Percentiles rank a stretch among this genome's conserved stretches.
Conservation (phyloP, 495 filamentous ascomycete genomes). For the Neurospora pannonica region DNA sequence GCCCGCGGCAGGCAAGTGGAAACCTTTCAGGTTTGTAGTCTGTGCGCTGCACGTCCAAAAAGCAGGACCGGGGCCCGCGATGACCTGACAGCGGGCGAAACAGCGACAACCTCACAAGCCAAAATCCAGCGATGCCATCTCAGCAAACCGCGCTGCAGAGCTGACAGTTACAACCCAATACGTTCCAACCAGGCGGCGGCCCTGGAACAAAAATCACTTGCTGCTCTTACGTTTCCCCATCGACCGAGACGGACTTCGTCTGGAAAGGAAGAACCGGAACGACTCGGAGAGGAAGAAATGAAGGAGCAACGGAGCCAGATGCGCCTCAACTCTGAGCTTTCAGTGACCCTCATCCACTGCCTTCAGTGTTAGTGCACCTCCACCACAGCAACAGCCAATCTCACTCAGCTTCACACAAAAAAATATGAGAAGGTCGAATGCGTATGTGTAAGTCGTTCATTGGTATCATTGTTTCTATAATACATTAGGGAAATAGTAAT, state of each 20-base stretch:
- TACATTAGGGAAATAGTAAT: neutral
- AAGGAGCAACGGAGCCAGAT: neutral
- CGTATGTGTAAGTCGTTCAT: neutral
- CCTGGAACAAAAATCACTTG: too few relatives aligned
- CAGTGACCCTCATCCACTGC: neutral
- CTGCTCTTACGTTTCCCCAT: too few relatives aligned
- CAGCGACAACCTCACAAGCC: neutral
- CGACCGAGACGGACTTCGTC: neutral
- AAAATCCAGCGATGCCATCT: neutral
- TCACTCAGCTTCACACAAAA: neutral
- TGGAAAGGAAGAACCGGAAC: neutral
- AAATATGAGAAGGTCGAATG: neutral
- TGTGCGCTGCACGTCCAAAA: neutral
- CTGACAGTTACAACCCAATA: neutral
- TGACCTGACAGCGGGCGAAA: neutral
- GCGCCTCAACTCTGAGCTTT: too few relatives aligned
- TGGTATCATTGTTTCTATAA: neutral
- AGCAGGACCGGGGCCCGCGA: neutral
- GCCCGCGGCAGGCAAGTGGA: neutral
- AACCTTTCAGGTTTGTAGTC: too few relatives aligned
- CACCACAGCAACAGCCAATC: neutral
- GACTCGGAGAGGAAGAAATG: neutral
- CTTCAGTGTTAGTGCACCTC: neutral
- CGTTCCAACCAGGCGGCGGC: too few relatives aligned
- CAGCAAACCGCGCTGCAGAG: neutral